Evolutionary conservation across 108 stramenopile genomes (phyloP).

Genomic region (Conticribra guillardii): DNA sequence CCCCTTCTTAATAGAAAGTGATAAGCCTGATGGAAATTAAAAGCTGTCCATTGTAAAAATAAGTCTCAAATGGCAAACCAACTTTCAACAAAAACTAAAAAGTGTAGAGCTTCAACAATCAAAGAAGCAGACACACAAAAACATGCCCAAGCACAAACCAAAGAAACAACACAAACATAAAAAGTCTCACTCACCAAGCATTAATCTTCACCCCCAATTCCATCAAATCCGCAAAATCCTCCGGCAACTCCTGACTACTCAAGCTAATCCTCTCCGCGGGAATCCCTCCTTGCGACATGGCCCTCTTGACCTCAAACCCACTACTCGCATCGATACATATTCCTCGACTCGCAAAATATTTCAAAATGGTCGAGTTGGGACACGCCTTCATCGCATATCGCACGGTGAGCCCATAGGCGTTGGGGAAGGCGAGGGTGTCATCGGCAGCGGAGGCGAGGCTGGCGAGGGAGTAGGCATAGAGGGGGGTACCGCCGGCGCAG

Average conservation of each 20-base stretch:
- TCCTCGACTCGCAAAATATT: slow-evolving; percentile 87
- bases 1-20: no score
- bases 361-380: slow-evolving; percentile 91
- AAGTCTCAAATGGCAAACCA: no score
- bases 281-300: slow-evolving; percentile 83
- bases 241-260: slow-evolving; percentile 93
- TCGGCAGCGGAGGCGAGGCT: slow-evolving; percentile 81
- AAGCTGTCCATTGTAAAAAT: no score
- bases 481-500: slow-evolving; percentile 85
- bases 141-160: neutral
- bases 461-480: slow-evolving; percentile 94
- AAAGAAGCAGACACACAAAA: neutral
- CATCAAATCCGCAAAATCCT: slow-evolving; percentile 84
- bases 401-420: slow-evolving; percentile 95
- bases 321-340: slow-evolving; percentile 95
- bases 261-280: slow-evolving; percentile 89
- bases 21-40: no score
- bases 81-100: no score
- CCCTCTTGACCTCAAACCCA: slow-evolving; percentile 92
- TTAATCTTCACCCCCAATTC: slow-evolving; percentile 87
- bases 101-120: no score
- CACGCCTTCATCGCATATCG: slow-evolving; percentile 98
- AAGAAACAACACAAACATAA: slow-evolving; percentile 3
- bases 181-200: slow-evolving; percentile 64
- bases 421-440: slow-evolving; percentile 93